A percentile compares a stretch with the other conserved stretches of the same genome.
phyloP scores from a whole-genome alignment of 2,329 filamentous ascomycete species.

The Aureobasidium pullulans region DNA sequence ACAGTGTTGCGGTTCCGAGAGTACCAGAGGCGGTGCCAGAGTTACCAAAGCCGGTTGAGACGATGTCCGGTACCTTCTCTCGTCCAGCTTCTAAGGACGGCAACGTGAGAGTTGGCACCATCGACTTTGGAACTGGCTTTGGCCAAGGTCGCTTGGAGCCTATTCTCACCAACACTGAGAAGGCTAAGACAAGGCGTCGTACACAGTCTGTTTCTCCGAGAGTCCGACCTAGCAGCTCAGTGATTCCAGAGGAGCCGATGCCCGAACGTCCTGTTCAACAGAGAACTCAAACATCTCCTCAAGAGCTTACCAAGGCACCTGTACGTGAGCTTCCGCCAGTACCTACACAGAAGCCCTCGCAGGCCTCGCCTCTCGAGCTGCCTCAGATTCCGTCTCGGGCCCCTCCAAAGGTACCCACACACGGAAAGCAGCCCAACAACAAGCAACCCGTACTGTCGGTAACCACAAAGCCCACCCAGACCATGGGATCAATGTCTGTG shows the following conservation, averaged over 20 bases:
- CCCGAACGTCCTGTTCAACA: not conserved
- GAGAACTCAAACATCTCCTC: not conserved
- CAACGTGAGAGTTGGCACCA: constrained; percentile 9
- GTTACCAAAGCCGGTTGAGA: not conserved
- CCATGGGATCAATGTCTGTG: not conserved
- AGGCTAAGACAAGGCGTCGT: constrained; percentile 3
- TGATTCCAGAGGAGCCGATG: not conserved
- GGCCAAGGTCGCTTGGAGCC: constrained; percentile 9
- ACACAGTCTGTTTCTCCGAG: constrained; percentile 8
- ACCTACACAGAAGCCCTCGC: not conserved
- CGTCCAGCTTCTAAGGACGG: not conserved
- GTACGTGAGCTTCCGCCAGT: not conserved
- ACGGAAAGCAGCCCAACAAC: not conserved
- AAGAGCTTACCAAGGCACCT: not conserved
- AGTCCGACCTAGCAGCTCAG: not conserved
- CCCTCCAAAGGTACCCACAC: not conserved
- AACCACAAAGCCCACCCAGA: not conserved
- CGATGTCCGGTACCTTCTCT: not conserved
- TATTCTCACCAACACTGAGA: constrained; percentile 3
- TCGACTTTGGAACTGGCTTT: constrained; percentile 11
- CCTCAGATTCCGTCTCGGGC: not conserved
- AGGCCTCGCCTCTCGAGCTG: not conserved
- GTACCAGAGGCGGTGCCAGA: constrained; percentile 1
- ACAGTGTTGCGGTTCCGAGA: not conserved
- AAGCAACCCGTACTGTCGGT: not conserved